Conservation (phyloP, 306 rosid species). For the Heteromeles arbutifolia region DNA sequence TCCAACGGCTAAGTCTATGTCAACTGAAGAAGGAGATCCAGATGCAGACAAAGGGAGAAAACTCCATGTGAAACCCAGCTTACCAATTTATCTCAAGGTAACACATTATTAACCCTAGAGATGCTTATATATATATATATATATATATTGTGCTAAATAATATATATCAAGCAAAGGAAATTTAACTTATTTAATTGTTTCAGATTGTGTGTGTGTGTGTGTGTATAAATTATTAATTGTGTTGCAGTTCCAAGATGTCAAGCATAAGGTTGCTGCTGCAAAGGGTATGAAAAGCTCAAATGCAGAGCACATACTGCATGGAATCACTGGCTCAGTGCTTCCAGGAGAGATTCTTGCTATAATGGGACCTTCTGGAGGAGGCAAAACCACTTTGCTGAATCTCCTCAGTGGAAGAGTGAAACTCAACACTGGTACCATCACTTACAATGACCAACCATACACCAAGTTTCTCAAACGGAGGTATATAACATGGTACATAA, state of each 20-base stretch:
- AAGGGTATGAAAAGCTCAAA: background rate
- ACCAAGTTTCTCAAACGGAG: slow-evolving; percentile 1
- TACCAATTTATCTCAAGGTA: slow-evolving; percentile 9
- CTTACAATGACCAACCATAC: background rate
- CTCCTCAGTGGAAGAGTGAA: slow-evolving; percentile 28
- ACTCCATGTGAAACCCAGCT: background rate
- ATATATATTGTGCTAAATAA: too few relatives aligned
- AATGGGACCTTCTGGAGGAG: slow-evolving; percentile 75
- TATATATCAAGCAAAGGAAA: background rate
- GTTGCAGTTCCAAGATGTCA: slow-evolving; percentile 6
- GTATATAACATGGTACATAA: background rate
- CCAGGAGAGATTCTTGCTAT: slow-evolving; percentile 54
- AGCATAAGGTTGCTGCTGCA: slow-evolving; percentile 1
- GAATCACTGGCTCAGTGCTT: slow-evolving; percentile 4
- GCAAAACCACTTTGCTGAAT: slow-evolving; percentile 59
- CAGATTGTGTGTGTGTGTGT: background rate
- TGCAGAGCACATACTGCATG: background rate
- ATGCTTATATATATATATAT: background rate
- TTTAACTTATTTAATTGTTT: background rate
- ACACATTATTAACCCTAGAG: background rate
- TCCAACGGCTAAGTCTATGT: background rate
- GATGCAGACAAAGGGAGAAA: background rate
- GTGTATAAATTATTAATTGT: background rate
- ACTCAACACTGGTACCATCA: slow-evolving; percentile 9
- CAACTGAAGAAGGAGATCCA: background rate